Conservation (phyloP, 208 protist genomes). For the Trypanosoma cruzi region DNA sequence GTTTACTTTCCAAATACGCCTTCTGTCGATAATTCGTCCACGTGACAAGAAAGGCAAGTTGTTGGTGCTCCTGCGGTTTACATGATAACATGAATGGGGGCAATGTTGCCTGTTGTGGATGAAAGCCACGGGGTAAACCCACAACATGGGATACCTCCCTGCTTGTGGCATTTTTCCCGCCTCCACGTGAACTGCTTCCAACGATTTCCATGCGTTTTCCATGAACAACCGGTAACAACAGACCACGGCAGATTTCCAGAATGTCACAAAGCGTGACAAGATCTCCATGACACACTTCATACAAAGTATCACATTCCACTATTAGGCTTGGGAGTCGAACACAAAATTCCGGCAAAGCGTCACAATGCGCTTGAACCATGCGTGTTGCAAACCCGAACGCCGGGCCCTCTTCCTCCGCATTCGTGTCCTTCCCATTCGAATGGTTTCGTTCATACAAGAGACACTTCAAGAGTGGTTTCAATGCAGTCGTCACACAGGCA, state of each 20-base stretch:
- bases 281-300: constrained; percentile 57
- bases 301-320: constrained; percentile 39
- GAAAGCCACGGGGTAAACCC: background rate
- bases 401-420: background rate
- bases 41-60: constrained; percentile 50
- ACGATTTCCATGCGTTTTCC: constrained; percentile 34
- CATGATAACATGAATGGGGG: constrained; percentile 56
- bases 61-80: constrained; percentile 66
- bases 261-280: constrained; percentile 40
- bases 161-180: constrained; percentile 1
- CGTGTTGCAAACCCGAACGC: constrained; percentile 9
- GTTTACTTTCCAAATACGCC: constrained; percentile 29
- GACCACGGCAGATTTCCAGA: constrained; percentile 47
- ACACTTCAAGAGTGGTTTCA: constrained; percentile 31
- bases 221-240: constrained; percentile 56
- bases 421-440: background rate
- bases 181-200: background rate
- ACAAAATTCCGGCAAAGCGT: background rate
- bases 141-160: constrained; percentile 2
- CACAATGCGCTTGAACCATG: constrained; percentile 4
- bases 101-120: background rate
- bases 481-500: constrained; percentile 10
- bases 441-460: constrained; percentile 18
- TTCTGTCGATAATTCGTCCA: constrained; percentile 61
- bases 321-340: constrained; percentile 44